Base-by-base conservation (phyloP, 495 filamentous ascomycete genomes). In the Penicillium cataractarum region DNA sequence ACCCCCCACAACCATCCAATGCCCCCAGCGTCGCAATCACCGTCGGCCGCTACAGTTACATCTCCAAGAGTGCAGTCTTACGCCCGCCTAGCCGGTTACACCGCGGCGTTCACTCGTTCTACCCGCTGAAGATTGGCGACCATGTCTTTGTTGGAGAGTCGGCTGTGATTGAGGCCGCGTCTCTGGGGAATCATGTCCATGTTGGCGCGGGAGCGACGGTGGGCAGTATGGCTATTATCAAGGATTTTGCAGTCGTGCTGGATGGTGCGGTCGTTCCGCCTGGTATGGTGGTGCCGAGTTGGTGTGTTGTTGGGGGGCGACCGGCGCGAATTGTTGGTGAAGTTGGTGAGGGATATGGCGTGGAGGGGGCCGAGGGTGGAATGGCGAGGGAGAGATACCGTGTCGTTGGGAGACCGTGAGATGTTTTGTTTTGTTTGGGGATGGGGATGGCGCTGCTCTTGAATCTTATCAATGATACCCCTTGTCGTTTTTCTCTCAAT, bases 261-360 rank as follows among this genome's bases (percentile, higher is more conserved):
- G 90, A 96, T 63, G 90, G 89, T 12, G 86, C 88, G 6, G 88
- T 97, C 48, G 83, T 99, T 19, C 90, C 95, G 8, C 80, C 87
- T 17, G 89, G 90, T 58, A 97, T 96, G 88, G 92, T 97, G 13
- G 90, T 98, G 63, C 92, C 93, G 32, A 91, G 90, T 70, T 94
- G 91, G 76, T 89, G 84, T 67, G 84, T 97, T 46, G 93, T 99
- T 19, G 92, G 87, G 0, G 93, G 93, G 0, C 80, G 86, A 68
- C 92, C 93, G 4, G 93, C 88, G 4, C 79, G 90, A 51, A 89
- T 97, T 60, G 85, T 96, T 7, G 93, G 90, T 17, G 92, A 97
- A 75, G 83, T 96, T 2, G 89, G 90, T 2, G 93, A 97, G 71
- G 93, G 92, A 3, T 87, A 85, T 80, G 86, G 84, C 15, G 81